Conservation (phyloP, 1,284 basidiomycete genomes). For the Quambalaria eucalypti region DNA sequence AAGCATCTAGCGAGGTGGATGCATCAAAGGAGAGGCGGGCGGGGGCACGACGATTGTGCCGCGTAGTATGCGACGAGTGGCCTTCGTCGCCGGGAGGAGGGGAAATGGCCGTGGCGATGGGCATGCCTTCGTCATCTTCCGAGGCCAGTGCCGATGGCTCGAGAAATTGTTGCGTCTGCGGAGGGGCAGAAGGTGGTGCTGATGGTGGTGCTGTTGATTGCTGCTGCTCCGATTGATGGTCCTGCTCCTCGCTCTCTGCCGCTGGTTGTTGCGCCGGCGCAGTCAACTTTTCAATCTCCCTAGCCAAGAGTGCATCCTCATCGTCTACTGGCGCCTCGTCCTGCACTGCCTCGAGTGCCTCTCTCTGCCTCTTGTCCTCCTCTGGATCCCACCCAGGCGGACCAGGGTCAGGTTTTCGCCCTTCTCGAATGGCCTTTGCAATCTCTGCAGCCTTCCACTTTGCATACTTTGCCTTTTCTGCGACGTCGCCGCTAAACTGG, state of each 20-base stretch:
- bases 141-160: no score
- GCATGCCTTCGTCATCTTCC: neutral
- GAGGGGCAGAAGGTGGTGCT: no score
- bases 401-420: constrained; percentile 19
- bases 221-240: neutral
- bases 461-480: constrained; percentile 72
- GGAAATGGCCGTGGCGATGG: neutral
- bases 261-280: no score
- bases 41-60: neutral
- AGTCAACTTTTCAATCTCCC: constrained; percentile 34
- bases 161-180: no score
- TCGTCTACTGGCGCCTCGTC: constrained; percentile 24
- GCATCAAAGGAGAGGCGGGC: neutral
- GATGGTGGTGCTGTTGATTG: neutral
- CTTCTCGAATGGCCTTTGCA: constrained; percentile 76
- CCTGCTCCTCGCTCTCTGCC: no score
- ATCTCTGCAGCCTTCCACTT: constrained; percentile 91
- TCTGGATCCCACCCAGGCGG: constrained; percentile 26
- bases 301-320: constrained; percentile 22
- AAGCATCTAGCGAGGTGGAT: no score
- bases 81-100: neutral
- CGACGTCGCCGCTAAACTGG: constrained; percentile 41
- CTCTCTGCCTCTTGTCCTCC: constrained; percentile 7
- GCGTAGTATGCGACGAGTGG: no score
- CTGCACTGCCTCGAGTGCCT: constrained; percentile 12